Evolutionary conservation across 768 basidiomycete species (phyloP).

Genomic region (Suillus decipiens): DNA sequence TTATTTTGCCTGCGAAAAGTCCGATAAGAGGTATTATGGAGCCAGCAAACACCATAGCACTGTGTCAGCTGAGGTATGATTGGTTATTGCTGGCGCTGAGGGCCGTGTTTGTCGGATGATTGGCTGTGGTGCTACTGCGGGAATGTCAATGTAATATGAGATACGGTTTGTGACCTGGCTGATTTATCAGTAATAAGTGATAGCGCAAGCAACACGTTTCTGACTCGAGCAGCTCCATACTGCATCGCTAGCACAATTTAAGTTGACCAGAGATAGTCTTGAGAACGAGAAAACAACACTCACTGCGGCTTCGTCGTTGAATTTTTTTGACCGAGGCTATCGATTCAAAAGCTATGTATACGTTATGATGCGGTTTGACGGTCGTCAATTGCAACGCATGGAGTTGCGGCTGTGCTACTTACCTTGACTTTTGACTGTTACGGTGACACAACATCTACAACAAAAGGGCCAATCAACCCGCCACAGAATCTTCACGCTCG

Average conservation of each 20-base stretch:
- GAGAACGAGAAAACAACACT: too few species aligned
- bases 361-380: too few species aligned
- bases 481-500: neutral
- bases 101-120: constrained; percentile 10
- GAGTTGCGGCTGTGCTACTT: neutral
- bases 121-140: neutral
- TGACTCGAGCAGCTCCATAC: too few species aligned
- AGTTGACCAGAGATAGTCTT: too few species aligned
- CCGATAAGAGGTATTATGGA: too few species aligned
- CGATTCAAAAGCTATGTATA: neutral
- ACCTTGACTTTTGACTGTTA: neutral
- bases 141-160: neutral
- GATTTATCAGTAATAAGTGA: neutral
- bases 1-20: too few species aligned
- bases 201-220: neutral
- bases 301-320: too few species aligned
- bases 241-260: too few species aligned
- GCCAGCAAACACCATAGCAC: constrained; percentile 24
- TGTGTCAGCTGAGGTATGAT: constrained; percentile 2
- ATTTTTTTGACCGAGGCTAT: neutral
- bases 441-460: constrained; percentile 8
- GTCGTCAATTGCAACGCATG: neutral
- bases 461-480: neutral
- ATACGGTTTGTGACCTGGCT: constrained; percentile 22
- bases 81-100: constrained; percentile 10